Percentiles rank a stretch among this genome's conserved stretches.
Conservation (phyloP, 768 basidiomycete species). For the Boletus rex-veris region DNA sequence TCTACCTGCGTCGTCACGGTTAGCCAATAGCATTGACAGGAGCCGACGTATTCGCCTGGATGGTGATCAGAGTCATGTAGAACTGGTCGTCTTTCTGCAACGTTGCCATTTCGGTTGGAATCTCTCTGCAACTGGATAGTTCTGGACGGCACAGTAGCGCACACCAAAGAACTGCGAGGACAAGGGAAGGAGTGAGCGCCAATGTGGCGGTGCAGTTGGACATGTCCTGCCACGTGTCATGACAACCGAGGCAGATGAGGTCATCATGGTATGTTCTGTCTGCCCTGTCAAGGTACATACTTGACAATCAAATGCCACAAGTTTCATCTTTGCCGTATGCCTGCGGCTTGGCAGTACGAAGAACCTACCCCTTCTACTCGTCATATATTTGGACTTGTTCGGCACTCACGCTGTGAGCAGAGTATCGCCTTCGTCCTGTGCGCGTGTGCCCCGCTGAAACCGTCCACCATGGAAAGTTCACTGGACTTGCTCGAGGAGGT, state of each 20-base stretch:
- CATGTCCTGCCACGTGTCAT: slow-evolving; percentile 13
- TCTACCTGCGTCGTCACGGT: slow-evolving; percentile 22
- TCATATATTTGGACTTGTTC: slow-evolving; percentile 3
- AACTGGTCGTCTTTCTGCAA: slow-evolving; percentile 6
- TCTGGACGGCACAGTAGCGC: no score
- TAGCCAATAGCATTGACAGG: background rate
- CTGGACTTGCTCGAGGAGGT: slow-evolving; percentile 32
- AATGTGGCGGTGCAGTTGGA: slow-evolving; percentile 17
- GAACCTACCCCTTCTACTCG: background rate
- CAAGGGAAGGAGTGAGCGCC: no score
- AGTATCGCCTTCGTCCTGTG: background rate
- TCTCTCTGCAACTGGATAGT: background rate
- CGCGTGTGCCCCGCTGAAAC: background rate
- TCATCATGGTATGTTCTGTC: no score
- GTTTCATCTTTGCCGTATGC: slow-evolving; percentile 4
- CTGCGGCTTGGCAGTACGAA: background rate
- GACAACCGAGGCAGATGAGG: background rate
- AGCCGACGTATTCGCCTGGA: background rate
- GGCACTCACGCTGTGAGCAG: slow-evolving; percentile 5
- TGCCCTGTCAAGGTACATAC: background rate
- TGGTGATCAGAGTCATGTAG: slow-evolving; percentile 19
- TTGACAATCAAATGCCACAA: slow-evolving; percentile 8
- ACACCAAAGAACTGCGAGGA: no score
- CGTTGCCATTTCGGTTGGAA: background rate
- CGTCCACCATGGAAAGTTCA: slow-evolving; percentile 18